Evolutionary conservation across 2,329 filamentous ascomycete species (phyloP), one percentile per base, ranked within the genome.

Genomic region (Lecanosticta acicola): DNA sequence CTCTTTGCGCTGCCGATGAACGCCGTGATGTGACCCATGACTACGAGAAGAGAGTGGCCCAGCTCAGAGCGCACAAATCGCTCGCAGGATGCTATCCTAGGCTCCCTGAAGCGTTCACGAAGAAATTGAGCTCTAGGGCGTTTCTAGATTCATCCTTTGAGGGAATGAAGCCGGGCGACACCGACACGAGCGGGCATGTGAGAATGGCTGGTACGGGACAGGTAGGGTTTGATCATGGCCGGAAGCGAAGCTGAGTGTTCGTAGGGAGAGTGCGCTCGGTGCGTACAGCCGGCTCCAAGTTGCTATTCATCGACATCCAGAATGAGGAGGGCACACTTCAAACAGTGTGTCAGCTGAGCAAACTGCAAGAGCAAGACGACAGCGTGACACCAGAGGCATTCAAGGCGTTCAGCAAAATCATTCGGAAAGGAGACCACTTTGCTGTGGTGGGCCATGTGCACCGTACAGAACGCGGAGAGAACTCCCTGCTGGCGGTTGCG

Each of bases 341-440:
- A 68, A 76, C 83, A 50, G 81, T 94, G 71, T 77, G 85, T 66
- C 85, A 86, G 66, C 74, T 83, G 57, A 73, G 74, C 48, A 77
- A 74, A 41, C 61, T 76, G 50, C 44, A 51, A 17, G 24, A 50
- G 7, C 63, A 64, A 13, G 49, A 60, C n/a, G 50, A 65, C n/a
- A 66, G 59, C 14, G 55, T 69, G 8, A 59, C 64, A 3, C 55
- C 64, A 1, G 67, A 71, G n/a, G 57, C 62, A 13, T 80, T 79
- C 63, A 83, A 78, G 59, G 66, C 76, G 32, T 78, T 85, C 51
- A 77, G 78, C 52, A 80, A 80, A 51, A 67, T 87, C 44, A 74
- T 90, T 39, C 80, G 85, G 55, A 79, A 85, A 57, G 93, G 93
- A 52, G 93, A 97, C 70, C 83, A 86, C 63, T 81, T 91, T 62